These are phyloP conservation scores for Pseudocercospora pini-densiflorae DNA, from an alignment of 2,329 filamentous ascomycete genomes.

Conservation along the genomic window DNA sequence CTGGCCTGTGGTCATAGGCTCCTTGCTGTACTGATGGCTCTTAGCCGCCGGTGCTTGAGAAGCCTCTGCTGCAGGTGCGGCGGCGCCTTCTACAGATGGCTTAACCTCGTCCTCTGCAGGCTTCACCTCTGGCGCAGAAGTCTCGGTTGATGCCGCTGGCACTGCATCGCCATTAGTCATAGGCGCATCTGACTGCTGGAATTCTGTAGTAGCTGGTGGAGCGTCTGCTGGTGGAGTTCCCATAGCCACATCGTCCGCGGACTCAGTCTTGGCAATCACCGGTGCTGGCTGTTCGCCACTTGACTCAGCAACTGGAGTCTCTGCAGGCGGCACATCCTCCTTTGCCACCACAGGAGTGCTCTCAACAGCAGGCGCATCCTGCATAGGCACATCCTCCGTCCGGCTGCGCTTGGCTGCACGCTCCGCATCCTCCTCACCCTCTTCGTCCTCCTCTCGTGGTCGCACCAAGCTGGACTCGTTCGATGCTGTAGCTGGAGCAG, in stretches of 20 bases:
- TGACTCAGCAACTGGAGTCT: background rate
- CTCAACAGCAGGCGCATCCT: slow-evolving; percentile 14
- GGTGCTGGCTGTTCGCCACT: background rate
- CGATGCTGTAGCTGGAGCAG: slow-evolving; percentile 24
- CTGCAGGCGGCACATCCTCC: background rate
- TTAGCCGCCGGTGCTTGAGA: slow-evolving; percentile 12
- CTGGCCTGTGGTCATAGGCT: slow-evolving; percentile 63
- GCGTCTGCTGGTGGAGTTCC: slow-evolving; percentile 2
- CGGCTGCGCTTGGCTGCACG: slow-evolving; percentile 81
- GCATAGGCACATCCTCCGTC: slow-evolving; percentile 56
- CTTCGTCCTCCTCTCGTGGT: slow-evolving; percentile 80
- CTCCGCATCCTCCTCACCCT: slow-evolving; percentile 51
- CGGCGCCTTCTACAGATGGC: slow-evolving; percentile 13
- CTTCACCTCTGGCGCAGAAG: slow-evolving; percentile 9
- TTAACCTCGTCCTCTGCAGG: slow-evolving; percentile 14
- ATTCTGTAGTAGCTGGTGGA: background rate
- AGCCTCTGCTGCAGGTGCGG: slow-evolving; percentile 18
- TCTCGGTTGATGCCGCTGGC: background rate
- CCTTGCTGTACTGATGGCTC: slow-evolving; percentile 40
- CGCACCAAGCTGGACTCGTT: slow-evolving; percentile 65
- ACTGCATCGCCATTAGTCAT: slow-evolving; percentile 2
- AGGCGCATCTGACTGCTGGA: background rate
- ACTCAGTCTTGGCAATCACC: background rate
- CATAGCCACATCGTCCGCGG: slow-evolving; percentile 9
- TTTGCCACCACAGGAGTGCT: background rate